Evolutionary conservation across 306 rosid genomes (phyloP), one percentile per base, ranked within the genome.

Genomic region (Acacia confusa): DNA sequence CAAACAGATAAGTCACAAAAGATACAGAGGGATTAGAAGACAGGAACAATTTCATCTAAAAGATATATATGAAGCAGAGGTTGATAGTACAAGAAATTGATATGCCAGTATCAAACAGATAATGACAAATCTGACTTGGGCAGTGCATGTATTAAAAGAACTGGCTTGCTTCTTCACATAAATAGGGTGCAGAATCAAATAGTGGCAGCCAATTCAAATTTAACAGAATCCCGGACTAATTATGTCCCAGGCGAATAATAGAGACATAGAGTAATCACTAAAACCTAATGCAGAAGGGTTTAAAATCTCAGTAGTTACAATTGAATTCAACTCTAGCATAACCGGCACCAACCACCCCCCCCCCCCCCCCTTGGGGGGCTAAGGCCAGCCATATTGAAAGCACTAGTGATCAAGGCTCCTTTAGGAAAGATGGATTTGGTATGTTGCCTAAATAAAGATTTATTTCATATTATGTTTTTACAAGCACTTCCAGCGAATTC

Each of bases 281-380:
- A 71, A 45, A 36, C 30, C 64, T 41, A 41, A 30, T 57, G 36
- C 52, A 34, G 48, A 47, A 72, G 36, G 27, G 22, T 9, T 22
- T 50, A 28, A 72, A 50, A 48, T 64, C 40, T 63, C 45, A 20
- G 72, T 19, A 76, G n/a, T 53, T 53, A 20, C 44, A 14, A 48
- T 34, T 24, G 22, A 52, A 69, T 57, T 27, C 40, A 73, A 76
- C 60, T 57, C 71, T 82, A 70, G 38, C 70, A 61, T 13, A 75
- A 41, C 4, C 17, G 24, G 36, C 63, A 63, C 57, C 28, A 47
- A 20, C 25, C 14, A 34, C 25, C 66, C 79, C 43, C 43, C 58
- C 32, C 38, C 25, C 66, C 79, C 43, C 43, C 58, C 32, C 38
- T n/a, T n/a, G n/a, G n/a, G n/a, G n/a, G 52, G 47, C 68, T 36